Base-by-base conservation (phyloP, 345 rosid genomes). In the Lumnitzera racemosa region DNA sequence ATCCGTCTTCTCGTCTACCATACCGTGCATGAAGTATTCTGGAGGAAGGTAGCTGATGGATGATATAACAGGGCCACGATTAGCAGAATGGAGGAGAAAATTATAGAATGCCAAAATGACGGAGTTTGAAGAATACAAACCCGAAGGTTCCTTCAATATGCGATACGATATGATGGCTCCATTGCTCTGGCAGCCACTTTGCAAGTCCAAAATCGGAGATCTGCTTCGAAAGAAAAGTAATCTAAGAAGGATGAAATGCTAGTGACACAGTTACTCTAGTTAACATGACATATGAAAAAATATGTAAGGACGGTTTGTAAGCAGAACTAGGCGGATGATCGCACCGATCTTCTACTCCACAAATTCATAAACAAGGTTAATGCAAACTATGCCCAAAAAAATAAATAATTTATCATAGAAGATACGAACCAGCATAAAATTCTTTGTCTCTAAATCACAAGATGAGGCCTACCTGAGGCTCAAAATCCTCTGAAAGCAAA, bases 121-220 rank as follows among this genome's bases (percentile, higher is more conserved):
- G 25, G 50, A 16, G 25, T 47, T 46, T 20, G 14, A 10, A 0
- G 57, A 5, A 15, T n/a, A 67, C 81, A 46, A 68, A 92, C 96
- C 98, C 98, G 58, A 92, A 89, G 71, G 98, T 92, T 79, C 96
- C 96, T 83, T 92, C 96, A 13, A 92, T 69, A 73, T 85, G 80
- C 0, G 84, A 81, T 59, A 87, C 88, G 0, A 74, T 80, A 69
- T 92, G 98, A 65, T 87, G 98, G 66, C 91, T 83, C 94, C 96
- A 87, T 36, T 92, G 83, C 71, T 89, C 96, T 1, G 96, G 96
- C 58, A 92, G 70, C 96, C 98, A 92, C 76, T 83, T 92, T 11
- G 98, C 82, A n/a, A 92, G 88, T 53, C 96, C 98, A 9, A 92
- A 89, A 82, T 92, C 98, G 61, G 98, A 87, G 70, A 92, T 89